Base-by-base conservation (phyloP, 306 rosid species). In the Acacia confusa region DNA sequence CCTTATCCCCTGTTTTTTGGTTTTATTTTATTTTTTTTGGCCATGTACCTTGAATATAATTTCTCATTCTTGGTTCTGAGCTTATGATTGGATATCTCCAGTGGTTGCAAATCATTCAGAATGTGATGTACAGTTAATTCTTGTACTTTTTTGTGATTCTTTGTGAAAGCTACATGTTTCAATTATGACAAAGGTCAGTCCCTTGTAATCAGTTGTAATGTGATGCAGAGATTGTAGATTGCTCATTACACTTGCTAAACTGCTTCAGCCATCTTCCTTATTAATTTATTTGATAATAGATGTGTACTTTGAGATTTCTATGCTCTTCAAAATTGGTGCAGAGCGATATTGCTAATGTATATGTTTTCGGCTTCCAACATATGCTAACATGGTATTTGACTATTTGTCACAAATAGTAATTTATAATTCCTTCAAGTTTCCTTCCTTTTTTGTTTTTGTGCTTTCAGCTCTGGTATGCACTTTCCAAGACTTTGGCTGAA, bases 401-500 rank as follows among this genome's bases (percentile, higher is more conserved):
- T 34, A 34, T 34, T 44, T 77, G 70, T 57, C 83, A 2, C 25
- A 7, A 36, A 16, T 73, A 61, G 4, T 47, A 20, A 38, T 66
- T 22, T 28, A 72, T 28, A 34, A 40, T 10, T n/a, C 41, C 63
- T 6, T 72, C 38, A 45, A 55, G 47, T 72, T 79, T 80, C 15
- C 45, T 57, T 14, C 70, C 12, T 78, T 55, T 50, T 4, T 41
- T 61, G 63, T n/a, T 66, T 68, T 17, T 80, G 47, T 70, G 57
- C 22, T 77, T 84, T 65, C 87, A 94, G 97, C 17, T 77, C 17
- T 94, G 97, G 97, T 94, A 94, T 75, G 38, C 75, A 61, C 93
- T 92, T 78, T 90, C 97, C 52, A 94, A 94, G 88, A 88, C 97
- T 74, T 88, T 94, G 85, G 97, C 97, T 8, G 98, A 94, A 88